Conservation (phyloP, 1,139 yeast species). For the Blastobotrys capitulatus region DNA sequence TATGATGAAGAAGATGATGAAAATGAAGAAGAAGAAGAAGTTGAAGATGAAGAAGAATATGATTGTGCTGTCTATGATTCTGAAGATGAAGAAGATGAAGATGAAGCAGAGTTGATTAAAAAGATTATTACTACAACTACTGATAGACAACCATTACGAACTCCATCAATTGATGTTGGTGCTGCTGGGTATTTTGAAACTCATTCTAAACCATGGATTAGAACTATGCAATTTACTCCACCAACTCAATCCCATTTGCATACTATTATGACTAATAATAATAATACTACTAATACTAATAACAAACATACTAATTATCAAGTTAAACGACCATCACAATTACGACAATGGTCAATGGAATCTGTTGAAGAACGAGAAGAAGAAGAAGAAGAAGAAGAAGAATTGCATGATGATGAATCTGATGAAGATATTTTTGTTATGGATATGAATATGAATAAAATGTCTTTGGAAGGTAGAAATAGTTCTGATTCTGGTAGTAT, state of each 20-base stretch:
- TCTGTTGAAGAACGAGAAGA: conserved; percentile 14
- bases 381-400: conserved; percentile 1
- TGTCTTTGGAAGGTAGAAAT: conserved; percentile 8
- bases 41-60: conserved; percentile 14
- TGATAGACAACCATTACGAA: conserved; percentile 40
- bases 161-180: conserved; percentile 31
- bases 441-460: conserved; percentile 23
- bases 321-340: conserved; percentile 10
- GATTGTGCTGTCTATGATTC: conserved; percentile 16
- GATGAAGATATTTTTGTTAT: conserved; percentile 26
- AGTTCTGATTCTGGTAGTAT: conserved; percentile 18
- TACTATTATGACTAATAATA: background rate
- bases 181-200: conserved; percentile 12
- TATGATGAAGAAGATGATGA: conserved; percentile 26
- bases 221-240: conserved; percentile 37
- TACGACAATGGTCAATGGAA: conserved; percentile 12
- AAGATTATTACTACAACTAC: conserved; percentile 27
- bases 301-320: background rate
- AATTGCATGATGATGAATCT: background rate
- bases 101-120: background rate
- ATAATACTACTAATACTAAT: too few species aligned
- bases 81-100: conserved; percentile 13
- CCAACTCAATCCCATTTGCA: conserved; percentile 20
- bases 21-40: conserved; percentile 28
- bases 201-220: conserved; percentile 26